Evolutionary conservation across 2,329 filamentous ascomycete species (phyloP).

Genomic region (Didymella pinodella): DNA sequence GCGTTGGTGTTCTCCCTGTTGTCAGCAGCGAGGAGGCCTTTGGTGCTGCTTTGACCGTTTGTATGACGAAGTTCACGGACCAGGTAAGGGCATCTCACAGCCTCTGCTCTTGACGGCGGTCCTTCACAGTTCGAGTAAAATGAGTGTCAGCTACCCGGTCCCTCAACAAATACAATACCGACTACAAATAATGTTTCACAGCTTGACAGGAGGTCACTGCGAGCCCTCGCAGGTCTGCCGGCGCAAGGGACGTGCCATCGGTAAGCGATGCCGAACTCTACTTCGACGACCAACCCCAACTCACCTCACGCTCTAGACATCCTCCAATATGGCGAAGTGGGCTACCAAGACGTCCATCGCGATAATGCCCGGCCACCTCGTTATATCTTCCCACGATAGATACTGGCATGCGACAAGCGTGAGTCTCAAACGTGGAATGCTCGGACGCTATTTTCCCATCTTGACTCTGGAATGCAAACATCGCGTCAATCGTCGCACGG

Average conservation of each 20-base stretch:
- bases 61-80: constrained; percentile 12
- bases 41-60: neutral
- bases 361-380: neutral
- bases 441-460: constrained; percentile 14
- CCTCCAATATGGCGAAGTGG: neutral
- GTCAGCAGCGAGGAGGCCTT: constrained; percentile 6
- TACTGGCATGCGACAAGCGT: constrained; percentile 19
- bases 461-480: constrained; percentile 18
- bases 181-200: constrained; percentile 8
- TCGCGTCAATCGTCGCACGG: constrained; percentile 19
- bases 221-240: constrained; percentile 11
- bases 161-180: constrained; percentile 14
- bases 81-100: constrained; percentile 17
- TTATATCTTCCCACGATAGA: constrained; percentile 18
- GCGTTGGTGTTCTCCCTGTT: constrained; percentile 9
- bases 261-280: constrained; percentile 15
- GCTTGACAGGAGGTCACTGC: constrained; percentile 7
- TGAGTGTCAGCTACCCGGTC: constrained; percentile 7
- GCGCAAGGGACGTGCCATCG: constrained; percentile 13
- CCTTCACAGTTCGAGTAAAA: constrained; percentile 10
- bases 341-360: neutral
- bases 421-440: constrained; percentile 22
- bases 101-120: constrained; percentile 3
- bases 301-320: neutral
- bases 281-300: constrained; percentile 4